Percentiles rank a stretch among this genome's conserved stretches.
Evolutionary conservation across 768 basidiomycete genomes (phyloP).

Genomic region (Tylopilus balloui): DNA sequence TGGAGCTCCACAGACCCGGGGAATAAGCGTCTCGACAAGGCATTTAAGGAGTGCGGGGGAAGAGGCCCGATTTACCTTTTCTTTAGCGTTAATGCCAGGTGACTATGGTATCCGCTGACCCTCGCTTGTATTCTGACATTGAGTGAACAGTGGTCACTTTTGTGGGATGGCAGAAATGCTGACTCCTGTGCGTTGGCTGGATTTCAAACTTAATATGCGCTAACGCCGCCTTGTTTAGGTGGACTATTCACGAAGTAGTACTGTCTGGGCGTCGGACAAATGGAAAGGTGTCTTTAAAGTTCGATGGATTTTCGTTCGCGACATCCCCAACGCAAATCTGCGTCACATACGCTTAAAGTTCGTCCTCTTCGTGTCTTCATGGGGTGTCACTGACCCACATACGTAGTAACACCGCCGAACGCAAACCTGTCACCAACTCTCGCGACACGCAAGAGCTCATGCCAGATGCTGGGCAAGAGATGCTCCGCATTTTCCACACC

Average conservation of each 20-base stretch:
- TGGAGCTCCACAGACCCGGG: slow-evolving; percentile 98
- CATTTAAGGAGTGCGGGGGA: slow-evolving; percentile 91
- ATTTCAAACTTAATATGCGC: neutral
- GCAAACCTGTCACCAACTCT: slow-evolving; percentile 97
- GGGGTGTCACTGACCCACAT: slow-evolving; percentile 11
- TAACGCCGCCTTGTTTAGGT: slow-evolving; percentile 45
- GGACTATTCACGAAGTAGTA: slow-evolving; percentile 91
- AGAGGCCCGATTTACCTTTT: slow-evolving; percentile 96
- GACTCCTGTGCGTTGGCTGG: slow-evolving; percentile 60
- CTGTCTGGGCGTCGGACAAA: slow-evolving; percentile 98
- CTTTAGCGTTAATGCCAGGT: slow-evolving; percentile 95
- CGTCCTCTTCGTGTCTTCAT: slow-evolving; percentile 5
- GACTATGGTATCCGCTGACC: slow-evolving; percentile 5
- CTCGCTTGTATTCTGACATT: slow-evolving; percentile 8
- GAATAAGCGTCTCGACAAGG: slow-evolving; percentile 95
- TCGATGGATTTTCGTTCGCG: slow-evolving; percentile 94
- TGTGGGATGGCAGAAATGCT: slow-evolving; percentile 99
- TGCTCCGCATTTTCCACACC: slow-evolving; percentile 91
- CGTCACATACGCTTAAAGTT: slow-evolving; percentile 87
- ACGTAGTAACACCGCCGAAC: slow-evolving; percentile 89
- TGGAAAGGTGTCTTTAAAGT: slow-evolving; percentile 99
- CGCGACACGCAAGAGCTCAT: slow-evolving; percentile 96
- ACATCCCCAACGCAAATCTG: slow-evolving; percentile 86
- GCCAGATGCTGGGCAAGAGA: slow-evolving; percentile 94
- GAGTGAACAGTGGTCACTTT: slow-evolving; percentile 74